These are phyloP conservation scores for Punctularia strigosozonata DNA, from an alignment of 768 basidiomycete species.

Conservation along the genomic window DNA sequence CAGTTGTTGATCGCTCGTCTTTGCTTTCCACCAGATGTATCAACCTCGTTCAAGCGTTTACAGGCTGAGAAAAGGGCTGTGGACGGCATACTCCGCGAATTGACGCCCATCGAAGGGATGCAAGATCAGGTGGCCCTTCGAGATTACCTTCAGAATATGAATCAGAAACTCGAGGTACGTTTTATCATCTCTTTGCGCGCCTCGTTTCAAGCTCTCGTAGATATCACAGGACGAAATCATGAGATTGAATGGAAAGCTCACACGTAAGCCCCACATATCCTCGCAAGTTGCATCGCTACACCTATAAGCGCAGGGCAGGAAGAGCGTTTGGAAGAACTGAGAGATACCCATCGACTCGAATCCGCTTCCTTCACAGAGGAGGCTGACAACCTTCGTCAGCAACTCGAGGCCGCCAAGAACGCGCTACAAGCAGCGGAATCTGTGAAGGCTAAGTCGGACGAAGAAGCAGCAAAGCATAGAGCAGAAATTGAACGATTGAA, in stretches of 20 bases:
- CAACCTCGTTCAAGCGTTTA: constrained; percentile 63
- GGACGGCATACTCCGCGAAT: constrained; percentile 54
- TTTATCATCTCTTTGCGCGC: not conserved
- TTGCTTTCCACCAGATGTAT: constrained; percentile 58
- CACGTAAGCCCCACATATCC: constrained; percentile 33
- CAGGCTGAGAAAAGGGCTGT: constrained; percentile 62
- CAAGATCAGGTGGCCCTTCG: constrained; percentile 56
- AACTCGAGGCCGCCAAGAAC: constrained; percentile 60
- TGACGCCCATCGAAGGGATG: constrained; percentile 60
- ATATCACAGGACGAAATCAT: constrained; percentile 70
- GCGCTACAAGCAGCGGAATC: constrained; percentile 48
- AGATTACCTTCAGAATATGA: constrained; percentile 58
- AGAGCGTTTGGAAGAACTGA: constrained; percentile 71
- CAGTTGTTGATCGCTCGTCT: not conserved
- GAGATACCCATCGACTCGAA: constrained; percentile 74
- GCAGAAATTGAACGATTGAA: constrained; percentile 47
- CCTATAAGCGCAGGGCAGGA: constrained; percentile 53
- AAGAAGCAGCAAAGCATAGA: constrained; percentile 35
- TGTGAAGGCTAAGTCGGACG: constrained; percentile 35
- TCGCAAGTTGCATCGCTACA: not conserved
- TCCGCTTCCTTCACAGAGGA: constrained; percentile 67
- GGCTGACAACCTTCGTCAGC: constrained; percentile 56
- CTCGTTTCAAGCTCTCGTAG: constrained; percentile 21
- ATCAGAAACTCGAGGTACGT: constrained; percentile 60
- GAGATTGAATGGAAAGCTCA: constrained; percentile 59